A percentile compares a stretch with the other conserved stretches of the same genome.
Conservation (phyloP, 305 asterid genomes). For the Euphrasia arctica region DNA sequence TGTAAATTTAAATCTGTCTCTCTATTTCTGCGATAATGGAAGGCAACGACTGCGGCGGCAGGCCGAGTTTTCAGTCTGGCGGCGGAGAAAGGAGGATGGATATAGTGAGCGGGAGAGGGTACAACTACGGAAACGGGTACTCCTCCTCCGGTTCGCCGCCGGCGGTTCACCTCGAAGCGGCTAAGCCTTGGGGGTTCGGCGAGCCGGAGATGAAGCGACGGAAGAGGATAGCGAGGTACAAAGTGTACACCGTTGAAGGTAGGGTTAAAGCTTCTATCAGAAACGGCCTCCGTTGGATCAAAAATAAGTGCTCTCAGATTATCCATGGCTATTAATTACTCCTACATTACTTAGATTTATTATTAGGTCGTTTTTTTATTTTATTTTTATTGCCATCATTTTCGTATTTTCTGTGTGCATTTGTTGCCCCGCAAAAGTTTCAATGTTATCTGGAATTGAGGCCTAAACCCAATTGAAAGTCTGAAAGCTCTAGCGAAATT, state of each 20-base stretch:
- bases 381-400: conserved; percentile 2
- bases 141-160: conserved; percentile 30
- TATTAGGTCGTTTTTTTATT: too few species aligned
- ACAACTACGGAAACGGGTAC: conserved; percentile 8
- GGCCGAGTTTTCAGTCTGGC: conserved; percentile 34
- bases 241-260: conserved; percentile 66
- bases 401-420: too few species aligned
- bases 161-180: conserved; percentile 19
- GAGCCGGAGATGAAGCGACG: conserved; percentile 66
- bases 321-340: conserved; percentile 50
- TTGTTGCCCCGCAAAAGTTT: too few species aligned
- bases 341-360: neutral
- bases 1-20: conserved; percentile 20
- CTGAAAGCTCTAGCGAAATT: too few species aligned
- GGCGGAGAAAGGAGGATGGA: conserved; percentile 37
- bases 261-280: conserved; percentile 64
- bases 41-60: conserved; percentile 30
- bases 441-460: too few species aligned
- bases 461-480: too few species aligned
- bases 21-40: conserved; percentile 27
- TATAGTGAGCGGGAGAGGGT: conserved; percentile 35
- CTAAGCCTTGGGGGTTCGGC: conserved; percentile 48
- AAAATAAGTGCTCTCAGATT: conserved; percentile 62
- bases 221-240: conserved; percentile 68
- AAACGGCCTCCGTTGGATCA: conserved; percentile 69